A percentile compares a stretch with the other conserved stretches of the same genome.
Evolutionary conservation across 1,284 basidiomycete genomes (phyloP).

Genomic region (Fomitopsis betulina): DNA sequence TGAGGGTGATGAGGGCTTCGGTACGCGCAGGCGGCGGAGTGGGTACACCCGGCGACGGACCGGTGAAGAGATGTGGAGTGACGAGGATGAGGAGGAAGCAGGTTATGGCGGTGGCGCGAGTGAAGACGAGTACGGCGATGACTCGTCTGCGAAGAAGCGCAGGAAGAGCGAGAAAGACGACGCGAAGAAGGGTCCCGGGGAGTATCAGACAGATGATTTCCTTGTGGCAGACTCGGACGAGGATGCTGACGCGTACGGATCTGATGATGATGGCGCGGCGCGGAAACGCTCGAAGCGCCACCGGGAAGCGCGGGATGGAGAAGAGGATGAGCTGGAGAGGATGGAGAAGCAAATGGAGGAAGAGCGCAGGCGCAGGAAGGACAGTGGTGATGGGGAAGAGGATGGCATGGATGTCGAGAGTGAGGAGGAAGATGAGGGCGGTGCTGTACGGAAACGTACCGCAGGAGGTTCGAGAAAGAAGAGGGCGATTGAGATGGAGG

Average conservation of each 20-base stretch:
- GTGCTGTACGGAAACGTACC: constrained; percentile 49
- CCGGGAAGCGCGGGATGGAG: constrained; percentile 36
- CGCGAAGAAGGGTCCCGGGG: constrained; percentile 43
- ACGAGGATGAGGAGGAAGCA: constrained; percentile 41
- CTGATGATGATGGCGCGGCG: constrained; percentile 28
- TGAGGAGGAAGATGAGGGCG: constrained; percentile 67
- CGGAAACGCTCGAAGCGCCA: constrained; percentile 35
- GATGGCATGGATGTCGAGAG: constrained; percentile 72
- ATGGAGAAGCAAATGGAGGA: constrained; percentile 62
- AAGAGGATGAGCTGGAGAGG: constrained; percentile 59
- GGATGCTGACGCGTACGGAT: constrained; percentile 38
- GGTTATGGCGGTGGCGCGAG: constrained; percentile 49
- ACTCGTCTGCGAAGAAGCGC: constrained; percentile 28
- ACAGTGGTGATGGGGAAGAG: constrained; percentile 17
- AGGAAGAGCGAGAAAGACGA: constrained; percentile 32
- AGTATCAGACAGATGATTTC: constrained; percentile 82
- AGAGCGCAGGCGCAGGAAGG: constrained; percentile 36
- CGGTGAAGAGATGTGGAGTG: constrained; percentile 37
- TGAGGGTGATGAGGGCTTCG: constrained; percentile 42
- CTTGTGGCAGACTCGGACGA: constrained; percentile 74
- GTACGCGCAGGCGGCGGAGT: constrained; percentile 33
- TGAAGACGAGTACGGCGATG: constrained; percentile 42
- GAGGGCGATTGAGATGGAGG: constrained; percentile 52
- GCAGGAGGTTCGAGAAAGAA: constrained; percentile 53
- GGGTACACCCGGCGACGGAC: constrained; percentile 30